Evolutionary conservation across 2,329 filamentous ascomycete species (phyloP).

Genomic region (Pyrenophora seminiperda): DNA sequence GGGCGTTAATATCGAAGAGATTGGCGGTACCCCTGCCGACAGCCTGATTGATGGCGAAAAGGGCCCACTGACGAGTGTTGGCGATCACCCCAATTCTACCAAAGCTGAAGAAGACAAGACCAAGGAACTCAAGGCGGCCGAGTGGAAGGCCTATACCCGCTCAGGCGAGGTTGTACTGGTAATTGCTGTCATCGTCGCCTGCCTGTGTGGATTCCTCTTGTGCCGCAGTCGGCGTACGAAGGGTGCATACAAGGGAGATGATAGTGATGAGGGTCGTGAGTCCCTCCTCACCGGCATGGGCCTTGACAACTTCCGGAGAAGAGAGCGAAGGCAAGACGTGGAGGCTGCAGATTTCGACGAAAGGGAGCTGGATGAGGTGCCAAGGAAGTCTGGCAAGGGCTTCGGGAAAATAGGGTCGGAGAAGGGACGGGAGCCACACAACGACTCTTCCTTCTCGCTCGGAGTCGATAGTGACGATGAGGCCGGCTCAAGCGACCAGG

Average conservation of each 20-base stretch:
- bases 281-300: conserved; percentile 52
- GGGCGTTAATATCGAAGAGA: conserved; percentile 85
- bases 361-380: conserved; percentile 55
- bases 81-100: conserved; percentile 72
- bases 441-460: conserved; percentile 54
- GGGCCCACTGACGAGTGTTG: conserved; percentile 76
- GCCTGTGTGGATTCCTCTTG: conserved; percentile 74
- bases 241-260: conserved; percentile 53
- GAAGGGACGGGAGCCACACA: conserved; percentile 40
- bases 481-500: conserved; percentile 41
- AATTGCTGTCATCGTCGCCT: conserved; percentile 75
- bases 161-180: conserved; percentile 85
- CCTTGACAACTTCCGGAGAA: conserved; percentile 55
- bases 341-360: conserved; percentile 68
- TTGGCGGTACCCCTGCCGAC: conserved; percentile 79
- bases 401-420: conserved; percentile 28
- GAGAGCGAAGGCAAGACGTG: conserved; percentile 55
- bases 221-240: conserved; percentile 57
- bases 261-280: conserved; percentile 51
- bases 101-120: conserved; percentile 69
- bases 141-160: conserved; percentile 86
- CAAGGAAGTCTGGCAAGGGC: conserved; percentile 33
- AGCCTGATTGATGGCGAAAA: conserved; percentile 86
- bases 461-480: conserved; percentile 52
- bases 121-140: conserved; percentile 78